Evolutionary conservation across 148 eudicot genomes (phyloP).

Genomic region (Heliosperma pusillum): DNA sequence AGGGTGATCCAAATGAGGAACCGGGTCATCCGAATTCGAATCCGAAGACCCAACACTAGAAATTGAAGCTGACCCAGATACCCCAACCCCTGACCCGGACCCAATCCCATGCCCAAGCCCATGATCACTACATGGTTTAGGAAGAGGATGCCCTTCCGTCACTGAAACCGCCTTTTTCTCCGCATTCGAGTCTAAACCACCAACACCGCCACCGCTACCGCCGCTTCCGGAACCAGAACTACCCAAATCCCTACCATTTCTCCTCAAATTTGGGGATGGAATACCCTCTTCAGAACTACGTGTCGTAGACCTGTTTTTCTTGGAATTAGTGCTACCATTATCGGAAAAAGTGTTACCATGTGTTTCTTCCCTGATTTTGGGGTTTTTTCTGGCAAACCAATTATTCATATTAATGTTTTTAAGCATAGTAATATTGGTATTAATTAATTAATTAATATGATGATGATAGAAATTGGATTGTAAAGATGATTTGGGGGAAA

Average conservation of each 20-base stretch:
- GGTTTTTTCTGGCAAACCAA: conserved; percentile 70
- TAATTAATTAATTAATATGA: not conserved
- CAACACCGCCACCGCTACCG: conserved; percentile 16
- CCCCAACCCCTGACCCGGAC: conserved; percentile 26
- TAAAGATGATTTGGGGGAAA: not conserved
- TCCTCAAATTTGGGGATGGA: conserved; percentile 27
- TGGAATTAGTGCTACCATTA: not conserved
- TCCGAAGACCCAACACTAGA: conserved; percentile 81
- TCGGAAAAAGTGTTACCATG: not conserved
- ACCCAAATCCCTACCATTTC: conserved; percentile 16
- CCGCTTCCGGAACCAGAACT: conserved; percentile 16
- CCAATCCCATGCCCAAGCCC: conserved; percentile 26
- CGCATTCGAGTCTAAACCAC: conserved; percentile 55
- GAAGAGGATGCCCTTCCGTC: conserved; percentile 52
- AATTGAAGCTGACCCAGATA: conserved; percentile 57
- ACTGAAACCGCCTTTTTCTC: conserved; percentile 15
- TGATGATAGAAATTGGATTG: not conserved
- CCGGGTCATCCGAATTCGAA: conserved; percentile 61
- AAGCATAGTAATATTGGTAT: not conserved
- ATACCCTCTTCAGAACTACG: conserved; percentile 43
- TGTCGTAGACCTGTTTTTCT: conserved; percentile 7
- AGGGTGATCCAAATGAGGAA: conserved; percentile 41
- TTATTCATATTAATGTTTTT: conserved; percentile 47
- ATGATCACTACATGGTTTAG: conserved; percentile 40
- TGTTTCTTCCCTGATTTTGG: conserved; percentile 44